Conservation (phyloP, 2,329 filamentous ascomycete genomes). For the Penicillium sp. region DNA sequence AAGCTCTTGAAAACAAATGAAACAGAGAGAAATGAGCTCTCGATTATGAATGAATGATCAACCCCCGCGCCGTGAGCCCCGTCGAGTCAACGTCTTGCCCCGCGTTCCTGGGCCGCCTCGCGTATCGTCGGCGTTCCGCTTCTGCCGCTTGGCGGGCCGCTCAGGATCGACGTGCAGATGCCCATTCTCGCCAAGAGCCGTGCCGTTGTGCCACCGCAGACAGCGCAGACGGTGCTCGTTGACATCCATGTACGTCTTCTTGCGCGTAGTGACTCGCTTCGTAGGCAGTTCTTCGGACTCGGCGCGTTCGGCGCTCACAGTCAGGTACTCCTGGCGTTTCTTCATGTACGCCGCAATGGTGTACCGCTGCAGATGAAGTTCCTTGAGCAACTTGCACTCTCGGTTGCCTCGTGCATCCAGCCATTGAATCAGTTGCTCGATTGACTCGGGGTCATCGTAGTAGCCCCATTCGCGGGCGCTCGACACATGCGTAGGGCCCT, state of each 20-base stretch:
- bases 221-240: conserved; percentile 57
- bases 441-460: conserved; percentile 74
- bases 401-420: conserved; percentile 83
- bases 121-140: conserved; percentile 44
- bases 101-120: conserved; percentile 46
- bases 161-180: conserved; percentile 63
- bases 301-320: conserved; percentile 52
- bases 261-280: conserved; percentile 63
- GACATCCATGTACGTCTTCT: conserved; percentile 59
- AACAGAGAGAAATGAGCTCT: not conserved
- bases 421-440: conserved; percentile 83
- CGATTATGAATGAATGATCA: not conserved
- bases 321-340: conserved; percentile 72
- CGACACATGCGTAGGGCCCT: conserved; percentile 76
- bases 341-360: conserved; percentile 79
- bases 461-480: conserved; percentile 87
- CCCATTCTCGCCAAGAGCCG: conserved; percentile 59
- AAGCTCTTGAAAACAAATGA: not conserved
- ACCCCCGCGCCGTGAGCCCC: conserved; percentile 44
- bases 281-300: conserved; percentile 49
- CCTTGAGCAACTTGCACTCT: conserved; percentile 84
- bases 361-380: conserved; percentile 74
- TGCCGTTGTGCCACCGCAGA: conserved; percentile 66
- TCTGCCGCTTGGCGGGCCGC: conserved; percentile 52
- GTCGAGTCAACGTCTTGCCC: conserved; percentile 53